Evolutionary conservation across 352 stramenopile species (phyloP).

Genomic region (Globisporangium okanoganense): DNA sequence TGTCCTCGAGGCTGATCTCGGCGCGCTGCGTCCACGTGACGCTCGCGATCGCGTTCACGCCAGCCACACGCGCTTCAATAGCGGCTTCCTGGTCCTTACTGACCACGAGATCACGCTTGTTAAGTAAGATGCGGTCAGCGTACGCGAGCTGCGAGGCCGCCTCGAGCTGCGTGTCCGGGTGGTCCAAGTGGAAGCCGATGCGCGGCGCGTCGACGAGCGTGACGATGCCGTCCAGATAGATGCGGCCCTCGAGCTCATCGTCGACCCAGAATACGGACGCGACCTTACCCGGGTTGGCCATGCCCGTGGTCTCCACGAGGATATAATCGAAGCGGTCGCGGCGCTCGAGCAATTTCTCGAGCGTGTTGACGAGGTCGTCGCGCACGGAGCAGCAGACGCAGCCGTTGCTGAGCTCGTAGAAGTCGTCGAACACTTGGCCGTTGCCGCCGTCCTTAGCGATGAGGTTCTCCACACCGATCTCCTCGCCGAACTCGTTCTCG

Average conservation of each 20-base stretch:
- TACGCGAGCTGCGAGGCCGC: constrained; percentile 97
- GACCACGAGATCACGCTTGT: constrained; percentile 97
- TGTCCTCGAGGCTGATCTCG: constrained; percentile 54
- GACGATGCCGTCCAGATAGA: constrained; percentile 94
- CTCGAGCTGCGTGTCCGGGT: constrained; percentile 64
- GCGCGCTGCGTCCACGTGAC: constrained; percentile 61
- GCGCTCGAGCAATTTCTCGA: constrained; percentile 79
- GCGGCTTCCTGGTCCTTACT: constrained; percentile 28
- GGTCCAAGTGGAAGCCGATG: constrained; percentile 75
- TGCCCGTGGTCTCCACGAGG: constrained; percentile 93
- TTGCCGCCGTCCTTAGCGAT: constrained; percentile 71
- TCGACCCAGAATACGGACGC: constrained; percentile 97
- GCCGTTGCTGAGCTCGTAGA: constrained; percentile 97
- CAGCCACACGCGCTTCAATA: constrained; percentile 39
- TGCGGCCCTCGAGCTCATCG: constrained; percentile 83
- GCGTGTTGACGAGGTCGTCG: constrained; percentile 84
- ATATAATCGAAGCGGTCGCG: constrained; percentile 89
- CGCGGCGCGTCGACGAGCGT: constrained; percentile 96
- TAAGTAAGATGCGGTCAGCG: constrained; percentile 97
- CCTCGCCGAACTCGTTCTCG: constrained; percentile 98
- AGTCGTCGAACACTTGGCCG: constrained; percentile 70
- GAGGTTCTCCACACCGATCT: constrained; percentile 93
- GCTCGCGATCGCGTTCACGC: constrained; percentile 69
- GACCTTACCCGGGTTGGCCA: constrained; percentile 93
- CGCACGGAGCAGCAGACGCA: constrained; percentile 98